Evolutionary conservation across 495 filamentous ascomycete genomes (phyloP).

Genomic region (Xylaria palmicola): DNA sequence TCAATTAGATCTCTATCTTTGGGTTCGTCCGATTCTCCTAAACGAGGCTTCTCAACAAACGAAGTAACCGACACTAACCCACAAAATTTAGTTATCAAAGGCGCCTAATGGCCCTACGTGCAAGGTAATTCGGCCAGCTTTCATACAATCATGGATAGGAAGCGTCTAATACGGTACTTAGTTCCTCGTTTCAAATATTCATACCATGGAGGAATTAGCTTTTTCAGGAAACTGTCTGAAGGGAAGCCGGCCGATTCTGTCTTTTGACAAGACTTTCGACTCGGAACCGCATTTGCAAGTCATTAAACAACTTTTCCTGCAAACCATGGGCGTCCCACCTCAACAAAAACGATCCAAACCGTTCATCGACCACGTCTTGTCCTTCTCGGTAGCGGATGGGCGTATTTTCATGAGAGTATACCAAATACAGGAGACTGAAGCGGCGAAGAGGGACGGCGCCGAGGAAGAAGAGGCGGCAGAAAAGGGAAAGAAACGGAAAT

Average conservation of each 20-base stretch:
- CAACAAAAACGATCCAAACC: constrained; percentile 86
- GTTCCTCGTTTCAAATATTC: constrained; percentile 49
- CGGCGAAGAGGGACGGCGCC: constrained; percentile 28
- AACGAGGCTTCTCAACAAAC: neutral
- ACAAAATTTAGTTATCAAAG: constrained; percentile 94
- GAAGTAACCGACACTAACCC: too few species aligned
- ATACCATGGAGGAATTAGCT: constrained; percentile 66
- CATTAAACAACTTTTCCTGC: constrained; percentile 83
- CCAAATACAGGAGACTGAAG: constrained; percentile 82
- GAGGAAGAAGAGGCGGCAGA: constrained; percentile 30
- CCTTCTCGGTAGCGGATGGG: constrained; percentile 86
- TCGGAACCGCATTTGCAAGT: constrained; percentile 66
- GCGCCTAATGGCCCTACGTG: constrained; percentile 88
- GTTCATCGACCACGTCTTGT: constrained; percentile 92
- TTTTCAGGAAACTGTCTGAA: constrained; percentile 97
- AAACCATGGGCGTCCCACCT: constrained; percentile 92
- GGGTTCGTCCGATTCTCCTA: constrained; percentile 5
- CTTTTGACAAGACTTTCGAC: constrained; percentile 86
- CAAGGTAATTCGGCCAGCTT: neutral
- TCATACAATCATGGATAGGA: neutral
- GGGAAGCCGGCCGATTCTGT: constrained; percentile 90
- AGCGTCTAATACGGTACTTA: constrained; percentile 5
- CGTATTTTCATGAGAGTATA: constrained; percentile 97
- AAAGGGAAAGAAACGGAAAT: constrained; percentile 22
- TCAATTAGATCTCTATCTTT: constrained; percentile 16